Evolutionary conservation across 768 basidiomycete genomes (phyloP), one percentile per base, ranked within the genome.

Genomic region (Mycena vitilis): DNA sequence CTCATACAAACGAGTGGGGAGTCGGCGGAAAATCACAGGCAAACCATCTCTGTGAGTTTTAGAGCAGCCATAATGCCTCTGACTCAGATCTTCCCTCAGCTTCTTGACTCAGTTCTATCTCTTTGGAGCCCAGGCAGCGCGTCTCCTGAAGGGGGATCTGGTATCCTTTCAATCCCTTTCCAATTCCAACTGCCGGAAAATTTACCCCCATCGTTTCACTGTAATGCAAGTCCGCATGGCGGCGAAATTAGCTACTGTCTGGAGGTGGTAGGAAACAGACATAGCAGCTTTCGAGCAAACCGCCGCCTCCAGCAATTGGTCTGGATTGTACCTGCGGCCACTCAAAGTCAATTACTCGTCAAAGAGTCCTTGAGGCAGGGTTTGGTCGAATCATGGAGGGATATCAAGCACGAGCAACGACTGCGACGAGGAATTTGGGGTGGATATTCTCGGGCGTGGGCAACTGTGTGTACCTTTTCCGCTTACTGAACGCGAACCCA

Each of bases 371-470:
- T 71, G 22, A 49, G 20, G 20, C 66, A 65, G 44, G 55, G 60
- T 22, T 71, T 62, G 66, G 51, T 13, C 11, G 70, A 66, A 8
- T 37, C 36, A 9, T 71, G 62, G 61, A 60, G 22, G 20, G 40
- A 40, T 20, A 30, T 54, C 11, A 51, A 20, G 6, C 18, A 18
- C 5, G 61, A 63, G 20, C 52, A 71, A 34, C 60, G 68, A 23
- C 40, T 71, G 12, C 18, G 70, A 16, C 16, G 53, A 22, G 66
- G 66, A 4, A 60, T 71, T 37, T 71, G 66, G 66, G 70, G 70
- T 2, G 66, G 68, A 8, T 71, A 71, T 45, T 67, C 70, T 9
- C 59, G 51, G 61, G 70, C 59, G 6, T 58, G 54, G 1, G 66
- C 8, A 53, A 20, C 44, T 10, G 40, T 40, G 40, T 10, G 15